Conservation (phyloP, 495 filamentous ascomycete genomes). For the Neurospora terricola region DNA sequence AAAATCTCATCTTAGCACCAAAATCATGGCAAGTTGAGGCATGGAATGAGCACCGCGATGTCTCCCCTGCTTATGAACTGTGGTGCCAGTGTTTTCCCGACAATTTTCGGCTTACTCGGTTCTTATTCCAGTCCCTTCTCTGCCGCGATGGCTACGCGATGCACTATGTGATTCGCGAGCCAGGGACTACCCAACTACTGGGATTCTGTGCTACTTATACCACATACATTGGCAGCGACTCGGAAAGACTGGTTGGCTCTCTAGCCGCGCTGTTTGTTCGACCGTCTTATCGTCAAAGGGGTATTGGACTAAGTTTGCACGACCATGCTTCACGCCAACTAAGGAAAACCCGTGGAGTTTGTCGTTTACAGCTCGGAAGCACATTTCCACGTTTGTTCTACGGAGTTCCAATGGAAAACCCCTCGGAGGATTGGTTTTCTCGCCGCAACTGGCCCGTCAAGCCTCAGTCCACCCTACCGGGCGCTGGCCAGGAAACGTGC, state of each 20-base stretch:
- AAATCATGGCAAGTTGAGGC: slow-evolving; percentile 37
- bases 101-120: slow-evolving; percentile 32
- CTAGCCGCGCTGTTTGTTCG: slow-evolving; percentile 49
- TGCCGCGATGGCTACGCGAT: slow-evolving; percentile 50
- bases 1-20: slow-evolving; percentile 28
- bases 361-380: slow-evolving; percentile 48
- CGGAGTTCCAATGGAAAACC: slow-evolving; percentile 39
- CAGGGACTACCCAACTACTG: slow-evolving; percentile 37
- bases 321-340: slow-evolving; percentile 43
- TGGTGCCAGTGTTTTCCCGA: slow-evolving; percentile 41
- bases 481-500: slow-evolving; percentile 38
- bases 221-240: slow-evolving; percentile 41
- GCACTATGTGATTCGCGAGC: slow-evolving; percentile 51
- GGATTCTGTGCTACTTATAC: slow-evolving; percentile 54
- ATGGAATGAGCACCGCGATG: slow-evolving; percentile 35
- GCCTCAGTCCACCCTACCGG: slow-evolving; percentile 24
- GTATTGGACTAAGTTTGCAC: slow-evolving; percentile 49
- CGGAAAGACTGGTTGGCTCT: slow-evolving; percentile 46
- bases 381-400: slow-evolving; percentile 52
- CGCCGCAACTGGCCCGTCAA: slow-evolving; percentile 47
- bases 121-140: slow-evolving; percentile 42
- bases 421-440: slow-evolving; percentile 46
- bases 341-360: slow-evolving; percentile 41
- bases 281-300: slow-evolving; percentile 40
- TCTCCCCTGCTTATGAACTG: slow-evolving; percentile 31